Evolutionary conservation across 1,284 basidiomycete species (phyloP), one percentile per base, ranked within the genome.

Genomic region (Schizophyllum commune): DNA sequence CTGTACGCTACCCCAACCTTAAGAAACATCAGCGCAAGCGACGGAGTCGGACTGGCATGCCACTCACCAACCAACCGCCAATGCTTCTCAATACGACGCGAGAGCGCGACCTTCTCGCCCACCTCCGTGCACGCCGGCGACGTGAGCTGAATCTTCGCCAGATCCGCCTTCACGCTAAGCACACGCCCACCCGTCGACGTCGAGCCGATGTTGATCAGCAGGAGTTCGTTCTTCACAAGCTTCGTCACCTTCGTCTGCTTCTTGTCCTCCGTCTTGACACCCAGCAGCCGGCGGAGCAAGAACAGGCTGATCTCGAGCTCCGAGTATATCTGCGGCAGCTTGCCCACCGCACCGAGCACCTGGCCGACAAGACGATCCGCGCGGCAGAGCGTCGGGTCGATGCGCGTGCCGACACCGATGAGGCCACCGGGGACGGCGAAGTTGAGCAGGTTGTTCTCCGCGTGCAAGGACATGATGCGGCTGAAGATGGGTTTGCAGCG

Each of bases 221-320:
- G 79, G 3, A 98, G 85, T 77, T 99, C 96, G 73, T 91, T 92
- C 77, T 97, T 97, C 60, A 88, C 83, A 57, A 98, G 83, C 75
- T 98, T 98, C 60, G 91, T 82, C 32, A 96, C 94, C 75, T 94
- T 98, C 57, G 96, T 97, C 74, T 96, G 93, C 75, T 98, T 98
- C 80, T 96, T 96, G 78, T 98, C 96, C 75, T 98, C 96, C 32
- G 93, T 94, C 76, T 96, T 96, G 67, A 98, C 97, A 75, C 96
- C 96, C n/a, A 99, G 84, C 63, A 99, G 77, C 66, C 97, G 86
- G 65, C 97, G 91, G 56, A 97, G 88, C 56, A 97, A 80, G 87
- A 96, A 97, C 66, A 96, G 77, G 70, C 86, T 92, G 74, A 96
- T 95, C 75, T 96, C 94, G 58, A 96, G 81, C 73, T 92, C 91